Conservation (phyloP, 2,329 filamentous ascomycete genomes). For the Aspergillus chevalieri region DNA sequence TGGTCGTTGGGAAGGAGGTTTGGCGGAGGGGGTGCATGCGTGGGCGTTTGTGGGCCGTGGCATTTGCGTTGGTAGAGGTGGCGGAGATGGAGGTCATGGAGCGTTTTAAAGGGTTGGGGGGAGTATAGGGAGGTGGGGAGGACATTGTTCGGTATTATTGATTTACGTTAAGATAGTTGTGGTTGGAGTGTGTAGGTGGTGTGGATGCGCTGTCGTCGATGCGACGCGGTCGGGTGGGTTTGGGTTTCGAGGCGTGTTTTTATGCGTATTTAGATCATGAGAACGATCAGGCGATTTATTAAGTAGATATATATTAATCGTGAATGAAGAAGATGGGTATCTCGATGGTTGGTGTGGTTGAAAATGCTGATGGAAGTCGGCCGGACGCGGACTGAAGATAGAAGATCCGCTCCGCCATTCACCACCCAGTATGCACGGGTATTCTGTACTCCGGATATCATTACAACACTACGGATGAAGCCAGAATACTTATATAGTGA, state of each 20-base stretch:
- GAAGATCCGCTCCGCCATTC: slow-evolving; percentile 1
- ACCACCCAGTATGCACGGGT: no score
- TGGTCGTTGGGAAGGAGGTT: slow-evolving; percentile 38
- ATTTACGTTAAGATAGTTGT: background rate
- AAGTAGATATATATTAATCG: no score
- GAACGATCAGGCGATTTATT: no score
- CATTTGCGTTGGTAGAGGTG: slow-evolving; percentile 23
- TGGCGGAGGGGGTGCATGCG: slow-evolving; percentile 44
- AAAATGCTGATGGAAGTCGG: slow-evolving; percentile 2
- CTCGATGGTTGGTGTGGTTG: background rate
- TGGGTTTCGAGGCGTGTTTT: no score
- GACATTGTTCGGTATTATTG: slow-evolving; percentile 25
- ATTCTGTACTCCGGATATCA: no score
- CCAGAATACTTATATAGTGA: no score
- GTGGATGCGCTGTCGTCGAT: background rate
- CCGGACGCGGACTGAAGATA: background rate
- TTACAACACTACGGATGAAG: no score
- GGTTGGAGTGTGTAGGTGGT: background rate
- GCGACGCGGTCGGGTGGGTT: background rate
- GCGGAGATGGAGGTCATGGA: slow-evolving; percentile 35
- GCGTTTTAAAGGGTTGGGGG: slow-evolving; percentile 34
- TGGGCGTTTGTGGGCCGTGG: slow-evolving; percentile 22
- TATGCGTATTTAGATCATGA: no score
- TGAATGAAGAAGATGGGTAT: no score
- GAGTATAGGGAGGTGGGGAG: slow-evolving; percentile 28